Evolutionary conservation across 768 basidiomycete genomes (phyloP).

Genomic region (Pleurotus djamor): DNA sequence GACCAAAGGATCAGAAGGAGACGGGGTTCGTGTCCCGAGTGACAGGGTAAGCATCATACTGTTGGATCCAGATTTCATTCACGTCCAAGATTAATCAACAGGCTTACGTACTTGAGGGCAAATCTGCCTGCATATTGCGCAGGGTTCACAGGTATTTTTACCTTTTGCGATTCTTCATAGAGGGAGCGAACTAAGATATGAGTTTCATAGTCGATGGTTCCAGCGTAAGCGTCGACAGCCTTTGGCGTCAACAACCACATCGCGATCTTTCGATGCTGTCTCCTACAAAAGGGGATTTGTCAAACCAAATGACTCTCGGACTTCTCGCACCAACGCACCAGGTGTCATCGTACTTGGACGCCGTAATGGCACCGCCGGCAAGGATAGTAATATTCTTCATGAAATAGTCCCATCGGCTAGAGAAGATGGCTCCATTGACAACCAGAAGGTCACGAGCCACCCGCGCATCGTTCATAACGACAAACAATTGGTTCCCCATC

Average conservation of each 20-base stretch:
- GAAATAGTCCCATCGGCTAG: conserved; percentile 21
- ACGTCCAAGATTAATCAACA: not conserved
- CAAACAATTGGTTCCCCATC: conserved; percentile 22
- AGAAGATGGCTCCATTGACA: conserved; percentile 20
- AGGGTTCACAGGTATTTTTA: conserved; percentile 16
- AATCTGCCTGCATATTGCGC: conserved; percentile 15
- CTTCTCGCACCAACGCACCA: conserved; percentile 11
- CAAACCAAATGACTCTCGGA: not conserved
- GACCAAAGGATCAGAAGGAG: conserved; percentile 16
- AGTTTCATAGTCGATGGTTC: conserved; percentile 16
- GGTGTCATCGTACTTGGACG: conserved; percentile 17
- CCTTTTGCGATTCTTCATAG: conserved; percentile 10
- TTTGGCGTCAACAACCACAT: conserved; percentile 15
- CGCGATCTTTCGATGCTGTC: conserved; percentile 21
- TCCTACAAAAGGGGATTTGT: conserved; percentile 9
- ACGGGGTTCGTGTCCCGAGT: conserved; percentile 18
- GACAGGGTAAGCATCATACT: conserved; percentile 22
- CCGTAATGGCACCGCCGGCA: conserved; percentile 20
- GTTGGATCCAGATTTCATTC: no score
- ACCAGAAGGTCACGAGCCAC: conserved; percentile 21
- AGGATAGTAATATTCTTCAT: conserved; percentile 23
- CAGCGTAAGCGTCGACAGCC: conserved; percentile 13
- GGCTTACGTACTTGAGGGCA: conserved; percentile 17
- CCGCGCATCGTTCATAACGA: conserved; percentile 19
- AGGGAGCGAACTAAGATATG: conserved; percentile 14